Evolutionary conservation across 371 early-diverging fungal genomes (phyloP), one percentile per base, ranked within the genome.

Genomic region (Fennellomyces sp.): DNA sequence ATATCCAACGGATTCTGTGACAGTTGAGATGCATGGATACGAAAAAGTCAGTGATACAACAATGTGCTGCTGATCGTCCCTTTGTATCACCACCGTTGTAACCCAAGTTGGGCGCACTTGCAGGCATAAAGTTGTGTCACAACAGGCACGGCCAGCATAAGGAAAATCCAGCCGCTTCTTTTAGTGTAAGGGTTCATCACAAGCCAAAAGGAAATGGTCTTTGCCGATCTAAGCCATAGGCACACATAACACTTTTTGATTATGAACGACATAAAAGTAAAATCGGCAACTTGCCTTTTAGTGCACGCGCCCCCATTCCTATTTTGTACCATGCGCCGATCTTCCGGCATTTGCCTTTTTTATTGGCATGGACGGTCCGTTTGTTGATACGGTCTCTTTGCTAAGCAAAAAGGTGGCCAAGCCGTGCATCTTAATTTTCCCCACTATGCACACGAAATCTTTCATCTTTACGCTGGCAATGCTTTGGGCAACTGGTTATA

Each of bases 61-160:
- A 45, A 45, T 45, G 45, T 45, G 45, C 45, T 45, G 19, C 45
- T 45, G 45, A 45, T 45, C 45, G 45, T 45, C 45, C 41, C 10
- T 41, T 23, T 39, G 5, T 39, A n/a, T 6, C 17, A 11, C 0
- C 13, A 19, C 10, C 23, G 17, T 19, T 45, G 45, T 45, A 23
- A 45, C 45, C 45, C 45, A 45, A 5, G 10, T 45, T 45, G 45
- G 45, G 45, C 21, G 45, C 45, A 45, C 21, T 45, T 45, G 10
- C 19, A 13, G 12, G 3, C 45, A 17, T 5, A 45, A 19, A 23
- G 45, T 23, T 21, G 45, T 45, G 45, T 45, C 21, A 45, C 45
- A 17, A 21, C 23, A 45, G 45, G 45, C 23, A 45, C 45, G 10
- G 23, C n/a, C 41, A 15, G 4, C 3, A 19, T 23, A 23, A 33